Conservation (phyloP, 805 yeast genomes). For the Ogataea angusta region DNA sequence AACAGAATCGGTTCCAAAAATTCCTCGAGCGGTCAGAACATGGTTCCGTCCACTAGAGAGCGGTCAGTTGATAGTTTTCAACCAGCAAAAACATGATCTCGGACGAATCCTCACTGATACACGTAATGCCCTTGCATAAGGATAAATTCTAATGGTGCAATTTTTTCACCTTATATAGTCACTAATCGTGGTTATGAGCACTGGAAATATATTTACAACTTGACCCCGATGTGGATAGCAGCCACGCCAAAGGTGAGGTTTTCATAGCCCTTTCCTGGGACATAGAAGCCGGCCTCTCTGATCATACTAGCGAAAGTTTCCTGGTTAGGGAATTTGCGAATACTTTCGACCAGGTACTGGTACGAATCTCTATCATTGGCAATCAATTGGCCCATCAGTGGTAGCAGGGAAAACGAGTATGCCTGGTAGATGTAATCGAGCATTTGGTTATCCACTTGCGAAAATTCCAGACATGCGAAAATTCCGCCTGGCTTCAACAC, state of each 20-base stretch:
- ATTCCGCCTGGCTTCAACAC: constrained; percentile 97
- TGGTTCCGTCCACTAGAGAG: constrained; percentile 46
- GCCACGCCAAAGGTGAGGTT: constrained; percentile 93
- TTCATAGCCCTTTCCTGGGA: constrained; percentile 90
- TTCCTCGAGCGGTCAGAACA: constrained; percentile 55
- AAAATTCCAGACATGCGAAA: constrained; percentile 92
- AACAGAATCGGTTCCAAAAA: constrained; percentile 54
- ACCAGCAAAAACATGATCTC: constrained; percentile 99
- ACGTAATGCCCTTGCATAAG: constrained; percentile 99
- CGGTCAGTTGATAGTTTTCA: constrained; percentile 98
- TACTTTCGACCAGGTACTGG: constrained; percentile 94
- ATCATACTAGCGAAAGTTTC: constrained; percentile 90
- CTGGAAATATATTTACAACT: constrained; percentile 44
- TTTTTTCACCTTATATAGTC: constrained; percentile 4
- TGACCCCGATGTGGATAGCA: constrained; percentile 93
- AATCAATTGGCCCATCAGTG: constrained; percentile 91
- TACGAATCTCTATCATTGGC: constrained; percentile 96
- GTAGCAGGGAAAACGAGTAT: constrained; percentile 83
- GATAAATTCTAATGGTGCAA: constrained; percentile 37
- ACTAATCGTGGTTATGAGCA: constrained; percentile 5
- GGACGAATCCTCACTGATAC: constrained; percentile 99
- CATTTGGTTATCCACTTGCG: constrained; percentile 79
- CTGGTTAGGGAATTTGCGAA: constrained; percentile 87
- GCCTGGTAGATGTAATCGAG: constrained; percentile 78
- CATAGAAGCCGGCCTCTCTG: constrained; percentile 89